Base-by-base conservation (phyloP, 208 protist species). In the Lotmaria passim region DNA sequence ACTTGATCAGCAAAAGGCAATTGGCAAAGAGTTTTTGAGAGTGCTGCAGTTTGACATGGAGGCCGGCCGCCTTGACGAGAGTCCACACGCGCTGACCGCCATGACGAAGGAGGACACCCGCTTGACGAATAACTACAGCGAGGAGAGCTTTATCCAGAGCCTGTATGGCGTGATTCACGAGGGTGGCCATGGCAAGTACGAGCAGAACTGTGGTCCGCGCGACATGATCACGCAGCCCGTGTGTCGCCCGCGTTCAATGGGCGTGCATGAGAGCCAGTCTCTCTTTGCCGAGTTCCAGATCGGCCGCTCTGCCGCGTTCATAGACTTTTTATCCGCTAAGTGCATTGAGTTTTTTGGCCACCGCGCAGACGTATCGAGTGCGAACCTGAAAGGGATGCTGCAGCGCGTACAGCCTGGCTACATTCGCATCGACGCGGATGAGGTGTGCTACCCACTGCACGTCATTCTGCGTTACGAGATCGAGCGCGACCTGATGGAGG, bases 221-320 rank as follows among this genome's bases (percentile, higher is more conserved):
- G 73, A 53, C 8, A 59, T 87, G 57, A 14, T 21, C 14, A 70
- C 59, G 19, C 87, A 90, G 64, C 87, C 91, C 0, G 81, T 87
- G 1, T 39, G 58, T 28, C 28, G 50, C 17, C 78, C 81, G 0
- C 78, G 90, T 19, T 89, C 83, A 24, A 75, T 94, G 31, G 85
- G 81, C 23, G 60, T 97, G 1, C 89, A 98, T 75, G 94, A 98
- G 74, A 91, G 90, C 59, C 94, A 98, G 69, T 92, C 88, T 2
- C 80, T 96, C 19, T 95, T 98, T 53, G 87, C 84, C n/a, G 90
- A 96, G 74, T 78, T 85, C 57, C 75, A 90, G 69, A 76, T 96
- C 34, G 89, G 72, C 8, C 85, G 78, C 23, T 80, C 83, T 30
- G 57, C 53, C 14, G 53, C 78, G 12, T 95, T 95, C 61, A 78